Conservation (phyloP, 768 basidiomycete genomes). For the Collybia nuda region DNA sequence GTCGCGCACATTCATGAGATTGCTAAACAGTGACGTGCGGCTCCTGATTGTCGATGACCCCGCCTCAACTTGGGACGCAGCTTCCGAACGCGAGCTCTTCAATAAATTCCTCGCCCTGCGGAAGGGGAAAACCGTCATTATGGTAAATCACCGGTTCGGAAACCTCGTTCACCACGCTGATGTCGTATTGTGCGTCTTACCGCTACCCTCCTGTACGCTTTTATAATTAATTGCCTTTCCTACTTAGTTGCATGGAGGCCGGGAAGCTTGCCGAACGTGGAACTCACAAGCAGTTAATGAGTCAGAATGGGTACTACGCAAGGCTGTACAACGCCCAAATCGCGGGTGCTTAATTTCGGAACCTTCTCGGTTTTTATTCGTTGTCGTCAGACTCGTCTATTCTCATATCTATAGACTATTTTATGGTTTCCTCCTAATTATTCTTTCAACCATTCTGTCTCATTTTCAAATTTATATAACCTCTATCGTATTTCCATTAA, state of each 20-base stretch:
- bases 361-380: not conserved
- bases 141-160: conserved; percentile 57
- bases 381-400: too few relatives aligned
- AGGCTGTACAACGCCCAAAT: conserved; percentile 42
- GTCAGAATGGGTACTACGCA: conserved; percentile 35
- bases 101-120: conserved; percentile 33
- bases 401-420: not conserved
- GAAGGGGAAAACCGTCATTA: conserved; percentile 51
- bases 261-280: conserved; percentile 40
- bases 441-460: not conserved
- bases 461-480: too few relatives aligned
- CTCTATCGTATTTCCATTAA: too few relatives aligned
- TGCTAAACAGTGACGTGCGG: conserved; percentile 35
- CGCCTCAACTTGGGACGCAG: conserved; percentile 54
- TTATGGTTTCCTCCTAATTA: not conserved
- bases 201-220: not conserved
- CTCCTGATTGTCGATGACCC: conserved; percentile 61
- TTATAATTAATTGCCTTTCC: not conserved
- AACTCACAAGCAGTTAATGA: conserved; percentile 37
- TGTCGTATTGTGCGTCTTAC: conserved; percentile 44
- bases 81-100: conserved; percentile 50
- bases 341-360: conserved; percentile 1
- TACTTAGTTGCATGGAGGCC: conserved; percentile 43
- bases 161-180: conserved; percentile 50
- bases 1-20: conserved; percentile 46